Base-by-base conservation (phyloP, 108 stramenopile genomes). In the Poteriospumella lacustris region DNA sequence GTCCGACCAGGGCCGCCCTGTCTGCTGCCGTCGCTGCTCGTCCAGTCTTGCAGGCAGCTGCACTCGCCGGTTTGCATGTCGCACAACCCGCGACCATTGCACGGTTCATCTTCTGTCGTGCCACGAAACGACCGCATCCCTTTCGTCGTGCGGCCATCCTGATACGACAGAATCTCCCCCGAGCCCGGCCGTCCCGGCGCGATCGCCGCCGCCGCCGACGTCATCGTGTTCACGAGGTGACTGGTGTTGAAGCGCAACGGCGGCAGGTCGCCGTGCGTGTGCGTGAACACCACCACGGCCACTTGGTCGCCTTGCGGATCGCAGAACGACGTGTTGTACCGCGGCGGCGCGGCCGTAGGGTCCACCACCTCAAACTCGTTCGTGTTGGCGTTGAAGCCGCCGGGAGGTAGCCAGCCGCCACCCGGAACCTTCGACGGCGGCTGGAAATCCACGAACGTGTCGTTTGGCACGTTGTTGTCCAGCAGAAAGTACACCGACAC, bases 271-370 rank as follows among this genome's bases (percentile, higher is more conserved):
- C 81, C 83, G 39, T 85, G 84, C 31, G 79, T 76, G 34, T 80
- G 81, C n/a, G 59, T 9, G 64, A 85, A 85, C 42, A 79, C 69
- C 77, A 85, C 36, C 40, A 40, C 42, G 2, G 80, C 79, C 12
- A 79, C 77, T 15, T 82, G 82, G 56, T 77, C 84, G 19, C 77
- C 80, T 19, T 43, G 79, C 36, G 26, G n/a, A 24, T 31, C 42
- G 58, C 28, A 58, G 19, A 64, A 36, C 77, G 12, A 90, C 12
- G 44, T 78, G 70, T 38, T 90, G 89, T 1, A 88, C 62, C 60
- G 88, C 89, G 69, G 88, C 81, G n/a, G 33, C 39, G 80, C 89
- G 87, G 44, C 80, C 81, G 52, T 83, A 80, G 29, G 84, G 85
- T 38, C 86, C 2, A 0, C 0, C 0, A 1, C 0, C 0, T 19